Conservation (phyloP, 768 basidiomycete species). For the Leccinum truebloodii region DNA sequence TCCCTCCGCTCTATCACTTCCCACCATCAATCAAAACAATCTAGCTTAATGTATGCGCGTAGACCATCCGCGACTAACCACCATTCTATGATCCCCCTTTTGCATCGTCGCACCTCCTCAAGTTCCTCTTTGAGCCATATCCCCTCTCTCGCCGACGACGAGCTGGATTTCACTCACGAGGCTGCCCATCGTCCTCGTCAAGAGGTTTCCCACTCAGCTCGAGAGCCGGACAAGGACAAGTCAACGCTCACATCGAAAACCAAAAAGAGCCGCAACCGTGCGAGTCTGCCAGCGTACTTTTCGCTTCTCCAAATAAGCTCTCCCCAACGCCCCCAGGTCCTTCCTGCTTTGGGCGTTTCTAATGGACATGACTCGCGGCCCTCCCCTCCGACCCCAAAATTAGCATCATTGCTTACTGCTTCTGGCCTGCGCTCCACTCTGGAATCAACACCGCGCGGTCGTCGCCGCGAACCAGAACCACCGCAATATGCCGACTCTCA, state of each 20-base stretch:
- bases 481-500: conserved; percentile 37
- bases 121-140: conserved; percentile 33
- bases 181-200: conserved; percentile 22
- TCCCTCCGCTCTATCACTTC: conserved; percentile 45
- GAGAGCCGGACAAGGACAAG: conserved; percentile 26
- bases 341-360: conserved; percentile 49
- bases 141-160: conserved; percentile 46
- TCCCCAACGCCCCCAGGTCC: conserved; percentile 37
- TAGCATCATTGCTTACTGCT: conserved; percentile 33
- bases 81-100: conserved; percentile 56
- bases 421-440: conserved; percentile 38
- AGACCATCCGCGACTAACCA: conserved; percentile 73
- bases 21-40: conserved; percentile 37
- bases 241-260: conserved; percentile 39
- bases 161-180: conserved; percentile 41
- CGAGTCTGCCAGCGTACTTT: conserved; percentile 75
- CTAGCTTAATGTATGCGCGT: conserved; percentile 64
- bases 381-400: conserved; percentile 65
- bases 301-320: conserved; percentile 63
- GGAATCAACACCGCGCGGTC: conserved; percentile 54
- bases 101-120: conserved; percentile 54
- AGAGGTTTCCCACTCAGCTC: conserved; percentile 36
- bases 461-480: conserved; percentile 42
- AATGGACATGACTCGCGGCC: conserved; percentile 39
- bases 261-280: conserved; percentile 62